These are phyloP conservation scores for Lavandula angustifolia DNA, from an alignment of 257 asterid genomes.

Conservation along the genomic window DNA sequence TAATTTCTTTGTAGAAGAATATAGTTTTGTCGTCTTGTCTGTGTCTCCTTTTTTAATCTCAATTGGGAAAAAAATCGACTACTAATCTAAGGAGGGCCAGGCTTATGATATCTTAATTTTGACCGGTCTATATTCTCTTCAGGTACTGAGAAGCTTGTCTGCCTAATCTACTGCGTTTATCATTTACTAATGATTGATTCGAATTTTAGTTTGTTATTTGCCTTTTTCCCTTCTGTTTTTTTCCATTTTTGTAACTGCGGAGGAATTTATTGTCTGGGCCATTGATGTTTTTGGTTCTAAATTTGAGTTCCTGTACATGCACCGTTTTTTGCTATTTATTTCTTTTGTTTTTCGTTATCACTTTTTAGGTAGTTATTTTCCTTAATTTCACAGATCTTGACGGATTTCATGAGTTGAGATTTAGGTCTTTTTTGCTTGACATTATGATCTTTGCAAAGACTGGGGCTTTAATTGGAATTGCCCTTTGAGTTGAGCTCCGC, in stretches of 20 bases:
- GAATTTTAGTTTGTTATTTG: neutral
- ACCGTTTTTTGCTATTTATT: slow-evolving; percentile 8
- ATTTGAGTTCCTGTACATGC: slow-evolving; percentile 37
- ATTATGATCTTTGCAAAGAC: slow-evolving; percentile 25
- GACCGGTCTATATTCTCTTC: slow-evolving; percentile 35
- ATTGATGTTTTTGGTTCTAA: slow-evolving; percentile 33
- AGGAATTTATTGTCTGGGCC: slow-evolving; percentile 31
- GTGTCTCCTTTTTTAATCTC: neutral
- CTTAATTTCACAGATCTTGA: slow-evolving; percentile 42
- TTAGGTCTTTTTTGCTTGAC: neutral
- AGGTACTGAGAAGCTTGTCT: slow-evolving; percentile 30
- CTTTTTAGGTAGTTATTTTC: neutral
- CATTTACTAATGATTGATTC: slow-evolving; percentile 40
- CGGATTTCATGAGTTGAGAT: slow-evolving; percentile 23
- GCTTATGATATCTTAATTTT: slow-evolving; percentile 25
- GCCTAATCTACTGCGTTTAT: slow-evolving; percentile 23
- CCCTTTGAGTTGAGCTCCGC: slow-evolving; percentile 17
- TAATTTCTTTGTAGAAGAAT: slow-evolving; percentile 4
- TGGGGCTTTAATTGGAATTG: slow-evolving; percentile 26
- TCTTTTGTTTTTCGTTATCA: slow-evolving; percentile 13
- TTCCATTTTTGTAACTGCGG: slow-evolving; percentile 28
- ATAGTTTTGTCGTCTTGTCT: neutral
- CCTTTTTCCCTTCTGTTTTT: neutral
- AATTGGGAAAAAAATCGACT: slow-evolving; percentile 3
- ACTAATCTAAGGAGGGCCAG: slow-evolving; percentile 34